Base-by-base conservation (phyloP, 805 yeast species). In the Kregervanrija fluxuum region DNA sequence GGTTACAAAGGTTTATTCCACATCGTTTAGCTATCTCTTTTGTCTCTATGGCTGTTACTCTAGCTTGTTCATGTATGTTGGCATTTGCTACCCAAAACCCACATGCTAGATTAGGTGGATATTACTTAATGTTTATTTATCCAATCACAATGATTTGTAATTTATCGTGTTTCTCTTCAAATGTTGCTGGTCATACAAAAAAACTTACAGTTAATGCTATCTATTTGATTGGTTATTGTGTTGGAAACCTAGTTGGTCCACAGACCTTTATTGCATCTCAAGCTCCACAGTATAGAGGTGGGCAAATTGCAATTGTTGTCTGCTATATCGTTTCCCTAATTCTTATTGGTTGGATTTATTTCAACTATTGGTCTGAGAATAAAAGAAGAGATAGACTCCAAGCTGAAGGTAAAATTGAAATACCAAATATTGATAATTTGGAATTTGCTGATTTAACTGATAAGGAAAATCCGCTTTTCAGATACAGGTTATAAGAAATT, bases 171-270 rank as follows among this genome's bases (percentile, higher is more conserved):
- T 62, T 55, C 53, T 70, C 48, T 65, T 65, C 77, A 4, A 77
- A 84, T 58, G 73, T 80, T 33, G 80, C 89, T 2, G 93, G 93
- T 11, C 76, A 78, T 49, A 82, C 90, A n/a, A 85, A 85, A 61
- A 79, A 82, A 53, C 69, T 79, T 51, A 71, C 78, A 5, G 71
- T 77, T 28, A 75, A 77, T 43, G 81, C 82, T 6, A 60, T 80
- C 33, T 73, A 73, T 40, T 69, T 84, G 60, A 70, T 83, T 47
- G 82, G 79, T 5, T 85, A 81, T 57, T 78, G 85, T 35, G 74
- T 77, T 38, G 85, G 87, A 12, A 79, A 82, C 58, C 66, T 83
- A 35, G 73, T 81, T 46, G 91, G 90, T 2, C 89, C 93, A 4
- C 88, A 82, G 61, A 71, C 84, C 14, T 85, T 85, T 65, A 70